Base-by-base conservation (phyloP, 768 basidiomycete genomes). In the Hypholoma fasciculare region DNA sequence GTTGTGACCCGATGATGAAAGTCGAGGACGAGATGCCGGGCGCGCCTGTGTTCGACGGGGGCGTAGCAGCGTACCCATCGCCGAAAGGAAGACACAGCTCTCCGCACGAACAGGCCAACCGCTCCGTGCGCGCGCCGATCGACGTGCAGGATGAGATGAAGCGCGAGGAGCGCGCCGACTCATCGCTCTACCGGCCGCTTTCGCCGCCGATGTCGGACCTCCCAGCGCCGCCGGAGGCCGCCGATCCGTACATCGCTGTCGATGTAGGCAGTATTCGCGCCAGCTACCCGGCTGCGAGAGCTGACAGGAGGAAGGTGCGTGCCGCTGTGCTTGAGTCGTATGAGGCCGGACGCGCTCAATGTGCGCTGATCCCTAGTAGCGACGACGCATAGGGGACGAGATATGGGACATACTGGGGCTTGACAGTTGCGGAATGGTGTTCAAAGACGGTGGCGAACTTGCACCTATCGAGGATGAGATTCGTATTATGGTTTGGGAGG, bases 171-270 rank as follows among this genome's bases (percentile, higher is more conserved):
- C n/a, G 42, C 13, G 20, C 19, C 13, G 23, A 54, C n/a, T 8
- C 13, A 19, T 14, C 23, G 16, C 3, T 17, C 6, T 64, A 64
- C 43, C 63, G 48, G 14, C 63, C 63, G 34, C 60, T 44, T 4
- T 64, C 65, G 12, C 65, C 61, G 20, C 65, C 61, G 8, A 60
- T 63, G 7, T 67, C 65, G 8, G 65, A 67, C 47, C 56, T 49
- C 26, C 17, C 58, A 4, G 30, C 36, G 26, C 39, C 56, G 7
- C 16, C 19, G 1, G 47, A 56, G 13, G 43, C 58, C 13, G 20
- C 20, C 20, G 59, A 60, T 13, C 17, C 63, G 2, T 58, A 37
- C 19, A 11, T 64, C 11, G 20, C 61, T 6, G 44, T 65, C 27
- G 60, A 63, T 48, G 19, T 57, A 38, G 19, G 49, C 13, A 30